Conservation (phyloP, 2,329 filamentous ascomycete genomes). For the Nemania sp. region DNA sequence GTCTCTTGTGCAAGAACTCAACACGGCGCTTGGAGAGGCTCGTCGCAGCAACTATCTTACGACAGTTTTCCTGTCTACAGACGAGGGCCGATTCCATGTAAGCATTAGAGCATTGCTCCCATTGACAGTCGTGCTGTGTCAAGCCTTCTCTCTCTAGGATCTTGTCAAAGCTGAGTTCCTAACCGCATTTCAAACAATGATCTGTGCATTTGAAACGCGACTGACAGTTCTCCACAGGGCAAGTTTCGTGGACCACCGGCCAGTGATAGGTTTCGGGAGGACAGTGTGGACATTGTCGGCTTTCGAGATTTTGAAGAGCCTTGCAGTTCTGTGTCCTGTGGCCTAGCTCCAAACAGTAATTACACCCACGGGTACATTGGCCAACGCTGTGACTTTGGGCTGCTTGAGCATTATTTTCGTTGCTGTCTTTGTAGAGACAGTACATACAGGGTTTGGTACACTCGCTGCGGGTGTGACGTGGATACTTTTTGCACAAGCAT, state of each 20-base stretch:
- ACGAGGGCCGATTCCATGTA: neutral
- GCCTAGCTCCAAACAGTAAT: neutral
- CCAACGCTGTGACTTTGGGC: neutral
- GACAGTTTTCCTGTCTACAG: neutral
- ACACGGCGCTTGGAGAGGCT: neutral
- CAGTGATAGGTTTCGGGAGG: neutral
- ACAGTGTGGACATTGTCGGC: neutral
- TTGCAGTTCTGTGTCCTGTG: neutral
- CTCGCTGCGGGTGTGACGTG: neutral
- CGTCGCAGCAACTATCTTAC: neutral
- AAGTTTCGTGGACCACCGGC: neutral
- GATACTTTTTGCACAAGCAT: neutral
- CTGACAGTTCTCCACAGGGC: neutral
- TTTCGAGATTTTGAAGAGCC: too few species aligned
- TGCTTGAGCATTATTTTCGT: neutral
- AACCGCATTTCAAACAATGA: constrained; percentile 4
- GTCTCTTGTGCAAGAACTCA: too few species aligned
- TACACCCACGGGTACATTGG: neutral
- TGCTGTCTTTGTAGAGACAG: neutral
- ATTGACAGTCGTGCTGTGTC: constrained; percentile 1
- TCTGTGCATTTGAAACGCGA: neutral
- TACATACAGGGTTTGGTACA: neutral
- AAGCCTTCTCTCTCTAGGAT: neutral
- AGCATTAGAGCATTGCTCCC: neutral
- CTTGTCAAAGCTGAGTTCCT: constrained; percentile 4